Conservation (phyloP, 371 early-diverging fungal genomes). For the Amoeboaphelidium protococcarum region DNA sequence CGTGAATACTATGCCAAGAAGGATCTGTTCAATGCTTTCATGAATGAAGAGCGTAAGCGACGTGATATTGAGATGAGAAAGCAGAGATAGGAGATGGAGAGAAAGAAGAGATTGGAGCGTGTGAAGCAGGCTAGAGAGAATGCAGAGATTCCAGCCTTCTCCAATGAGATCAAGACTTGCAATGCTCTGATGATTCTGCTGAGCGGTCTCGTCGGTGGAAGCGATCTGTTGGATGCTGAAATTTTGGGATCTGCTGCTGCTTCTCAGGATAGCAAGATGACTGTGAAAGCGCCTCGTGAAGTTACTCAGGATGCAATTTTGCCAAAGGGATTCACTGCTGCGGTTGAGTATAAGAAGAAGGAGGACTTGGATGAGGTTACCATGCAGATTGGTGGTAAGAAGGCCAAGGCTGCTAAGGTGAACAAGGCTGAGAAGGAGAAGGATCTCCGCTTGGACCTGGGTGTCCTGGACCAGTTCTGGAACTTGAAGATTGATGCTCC, state of each 20-base stretch:
- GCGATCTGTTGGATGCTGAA: not conserved
- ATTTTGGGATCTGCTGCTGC: constrained; percentile 3
- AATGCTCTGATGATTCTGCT: constrained; percentile 45
- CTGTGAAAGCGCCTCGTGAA: not conserved
- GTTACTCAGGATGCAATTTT: not conserved
- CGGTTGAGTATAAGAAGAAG: constrained; percentile 27
- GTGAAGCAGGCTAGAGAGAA: constrained; percentile 39
- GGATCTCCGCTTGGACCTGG: constrained; percentile 37
- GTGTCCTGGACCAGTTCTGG: constrained; percentile 47
- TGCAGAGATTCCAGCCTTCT: constrained; percentile 66
- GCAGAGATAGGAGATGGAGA: constrained; percentile 25
- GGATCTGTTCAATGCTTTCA: constrained; percentile 36
- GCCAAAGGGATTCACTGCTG: not conserved
- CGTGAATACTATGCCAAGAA: constrained; percentile 40
- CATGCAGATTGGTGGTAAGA: constrained; percentile 30
- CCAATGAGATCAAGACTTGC: constrained; percentile 52
- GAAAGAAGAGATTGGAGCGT: constrained; percentile 17
- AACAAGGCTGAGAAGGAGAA: not conserved
- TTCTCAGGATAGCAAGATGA: no score
- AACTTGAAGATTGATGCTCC: constrained; percentile 58
- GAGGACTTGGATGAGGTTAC: constrained; percentile 35
- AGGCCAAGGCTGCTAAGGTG: constrained; percentile 14
- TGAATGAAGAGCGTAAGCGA: constrained; percentile 41
- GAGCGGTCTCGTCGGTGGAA: constrained; percentile 7
- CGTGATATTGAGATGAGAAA: constrained; percentile 26